phyloP scores from a whole-genome alignment of 148 eudicot genomes.

The Camellia lanceoleosa region DNA sequence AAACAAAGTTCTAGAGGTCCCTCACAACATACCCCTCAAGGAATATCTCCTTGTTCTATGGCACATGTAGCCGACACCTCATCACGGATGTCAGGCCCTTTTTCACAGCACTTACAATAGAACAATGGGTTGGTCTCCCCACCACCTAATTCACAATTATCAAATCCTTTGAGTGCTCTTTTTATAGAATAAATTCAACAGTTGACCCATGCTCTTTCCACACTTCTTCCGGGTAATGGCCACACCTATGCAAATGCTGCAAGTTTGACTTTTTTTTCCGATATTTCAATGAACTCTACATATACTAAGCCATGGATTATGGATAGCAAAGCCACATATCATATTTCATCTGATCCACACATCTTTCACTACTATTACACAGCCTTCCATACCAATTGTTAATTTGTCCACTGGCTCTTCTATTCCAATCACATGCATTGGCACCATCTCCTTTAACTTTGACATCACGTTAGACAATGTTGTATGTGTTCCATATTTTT shows the following conservation, averaged over 20 bases:
- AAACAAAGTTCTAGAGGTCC: too few species aligned
- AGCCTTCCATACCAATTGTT: background rate
- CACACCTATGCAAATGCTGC: background rate
- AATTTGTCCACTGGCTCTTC: background rate
- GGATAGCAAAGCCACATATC: background rate
- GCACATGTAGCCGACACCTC: too few species aligned
- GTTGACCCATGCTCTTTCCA: background rate
- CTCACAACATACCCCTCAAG: too few species aligned
- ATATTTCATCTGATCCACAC: constrained; percentile 8
- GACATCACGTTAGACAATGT: background rate
- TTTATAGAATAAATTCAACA: constrained; percentile 2
- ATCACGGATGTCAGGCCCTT: too few species aligned
- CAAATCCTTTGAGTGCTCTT: background rate
- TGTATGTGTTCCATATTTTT: background rate
- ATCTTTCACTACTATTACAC: background rate
- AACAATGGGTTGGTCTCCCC: too few species aligned
- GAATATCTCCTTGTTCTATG: too few species aligned
- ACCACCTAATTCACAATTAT: too few species aligned
- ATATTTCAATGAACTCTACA: constrained; percentile 2
- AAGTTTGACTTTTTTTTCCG: background rate
- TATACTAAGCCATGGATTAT: background rate
- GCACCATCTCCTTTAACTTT: background rate
- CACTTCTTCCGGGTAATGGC: background rate
- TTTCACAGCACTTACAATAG: too few species aligned
- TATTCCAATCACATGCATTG: background rate